Evolutionary conservation across 441 rosid species (phyloP).

Genomic region (Gossypium lobatum): DNA sequence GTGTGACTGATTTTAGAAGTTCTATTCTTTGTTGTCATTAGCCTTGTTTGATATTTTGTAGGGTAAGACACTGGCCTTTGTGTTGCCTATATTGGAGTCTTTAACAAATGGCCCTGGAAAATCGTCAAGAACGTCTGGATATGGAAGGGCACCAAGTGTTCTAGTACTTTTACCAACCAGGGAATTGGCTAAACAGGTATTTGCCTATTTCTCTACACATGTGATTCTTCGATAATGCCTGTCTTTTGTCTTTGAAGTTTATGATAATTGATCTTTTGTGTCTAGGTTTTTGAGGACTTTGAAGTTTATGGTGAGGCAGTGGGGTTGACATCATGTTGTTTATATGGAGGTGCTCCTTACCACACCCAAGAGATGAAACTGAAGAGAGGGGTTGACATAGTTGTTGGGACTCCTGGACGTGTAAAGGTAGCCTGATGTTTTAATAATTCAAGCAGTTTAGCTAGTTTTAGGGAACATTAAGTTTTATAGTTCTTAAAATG

Average conservation of each 20-base stretch:
- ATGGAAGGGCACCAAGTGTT: constrained; percentile 83
- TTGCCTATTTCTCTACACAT: not conserved
- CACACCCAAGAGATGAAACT: constrained; percentile 50
- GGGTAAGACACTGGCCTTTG: constrained; percentile 97
- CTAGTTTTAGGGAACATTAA: not conserved
- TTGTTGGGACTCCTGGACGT: constrained; percentile 93
- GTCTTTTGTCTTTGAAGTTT: not conserved
- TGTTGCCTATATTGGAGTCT: constrained; percentile 88
- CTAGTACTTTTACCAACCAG: constrained; percentile 93
- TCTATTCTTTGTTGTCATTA: not conserved
- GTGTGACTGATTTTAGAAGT: not conserved
- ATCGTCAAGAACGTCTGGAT: constrained; percentile 53
- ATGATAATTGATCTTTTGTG: constrained; percentile 1
- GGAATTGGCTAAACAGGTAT: constrained; percentile 90
- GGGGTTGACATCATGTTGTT: constrained; percentile 72
- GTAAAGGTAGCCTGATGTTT: constrained; percentile 46
- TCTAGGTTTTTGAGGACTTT: constrained; percentile 72
- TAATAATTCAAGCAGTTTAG: not conserved
- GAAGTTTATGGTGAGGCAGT: constrained; percentile 65
- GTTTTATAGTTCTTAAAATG: not conserved
- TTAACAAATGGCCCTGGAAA: constrained; percentile 65
- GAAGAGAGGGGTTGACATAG: constrained; percentile 85
- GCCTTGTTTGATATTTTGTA: constrained; percentile 23
- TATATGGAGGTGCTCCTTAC: constrained; percentile 85
- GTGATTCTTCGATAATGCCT: not conserved